Percentiles rank a stretch among this genome's conserved stretches.
Evolutionary conservation across 495 filamentous ascomycete species (phyloP).

Genomic region (Tuber umbilicatum): DNA sequence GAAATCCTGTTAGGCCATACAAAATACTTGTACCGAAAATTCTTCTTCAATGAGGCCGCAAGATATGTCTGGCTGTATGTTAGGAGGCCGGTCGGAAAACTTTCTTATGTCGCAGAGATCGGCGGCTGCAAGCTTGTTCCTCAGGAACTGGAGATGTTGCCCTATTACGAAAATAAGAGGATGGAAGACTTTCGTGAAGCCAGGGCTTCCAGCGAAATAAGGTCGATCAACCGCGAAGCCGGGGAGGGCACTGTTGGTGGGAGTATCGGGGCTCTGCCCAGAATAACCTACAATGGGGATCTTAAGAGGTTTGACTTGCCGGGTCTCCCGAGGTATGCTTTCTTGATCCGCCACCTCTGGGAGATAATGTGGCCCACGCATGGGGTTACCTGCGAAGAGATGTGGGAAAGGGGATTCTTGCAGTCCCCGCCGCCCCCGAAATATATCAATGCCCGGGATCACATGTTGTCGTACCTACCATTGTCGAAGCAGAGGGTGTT

Average conservation of each 20-base stretch:
- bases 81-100: not conserved
- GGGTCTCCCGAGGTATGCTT: not conserved
- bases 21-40: slow-evolving; percentile 1
- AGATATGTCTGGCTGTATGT: slow-evolving; percentile 4
- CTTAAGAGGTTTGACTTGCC: not conserved
- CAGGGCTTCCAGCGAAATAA: not conserved
- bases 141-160: not conserved
- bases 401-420: not conserved
- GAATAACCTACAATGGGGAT: not conserved
- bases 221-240: not conserved
- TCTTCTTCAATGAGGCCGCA: not conserved
- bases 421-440: not conserved
- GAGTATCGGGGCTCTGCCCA: not conserved
- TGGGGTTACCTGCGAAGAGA: not conserved
- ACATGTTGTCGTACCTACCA: not conserved
- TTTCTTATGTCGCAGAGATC: slow-evolving; percentile 1
- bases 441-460: not conserved
- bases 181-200: not conserved
- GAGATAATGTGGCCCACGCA: not conserved
- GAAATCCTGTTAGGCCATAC: not conserved
- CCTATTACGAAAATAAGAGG: not conserved
- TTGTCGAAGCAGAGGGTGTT: not conserved
- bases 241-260: not conserved
- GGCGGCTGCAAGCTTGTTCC: not conserved
- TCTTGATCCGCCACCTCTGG: not conserved